Evolutionary conservation across 2,329 filamentous ascomycete species (phyloP), one percentile per base, ranked within the genome.

Genomic region (Botrytis sinoallii): DNA sequence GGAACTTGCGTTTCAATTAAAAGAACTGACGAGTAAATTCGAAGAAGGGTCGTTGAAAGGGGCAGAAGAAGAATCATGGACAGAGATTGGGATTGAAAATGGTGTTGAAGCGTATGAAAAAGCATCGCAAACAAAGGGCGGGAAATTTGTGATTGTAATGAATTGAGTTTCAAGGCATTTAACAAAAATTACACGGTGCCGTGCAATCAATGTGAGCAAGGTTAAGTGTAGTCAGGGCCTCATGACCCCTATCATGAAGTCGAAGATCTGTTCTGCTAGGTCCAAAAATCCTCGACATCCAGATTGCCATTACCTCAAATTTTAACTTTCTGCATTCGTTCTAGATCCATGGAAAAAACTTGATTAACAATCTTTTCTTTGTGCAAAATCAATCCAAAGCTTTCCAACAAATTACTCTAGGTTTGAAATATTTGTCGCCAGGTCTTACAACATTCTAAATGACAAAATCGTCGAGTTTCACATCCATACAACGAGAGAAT

Each of bases 21-120:
- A 89, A 73, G 86, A 86, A 87, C 90, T 91, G 79, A 74, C 68
- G 1, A 25, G 66, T 14, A 63, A 71, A 38, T 79, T 79, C 69
- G 77, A 80, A 25, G 46, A 63, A 0, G 76, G 75, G 0, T 38
- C 44, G 3, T 69, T 79, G 67, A 73, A 74, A 35, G 70, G 71
- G 38, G 55, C 72, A 18, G 63, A 48, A 29, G 72, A 73, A 14
- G 75, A 75, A 10, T 72, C 74, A 16, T 80, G 77, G 77, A 76
- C 57, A 25, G 65, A 76, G 44, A 66, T 77, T 8, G 70, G 73
- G 70, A 44, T 80, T 44, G 75, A 78, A 20, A 73, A 79, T 74
- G 77, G 60, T 10, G 66, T 78, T 40, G 73, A 74, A 59, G 76
- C 74, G 22, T 80, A 80, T 76, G 73, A 75, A 70, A 77, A 75